phyloP scores from a whole-genome alignment of 2,329 filamentous ascomycete species.

The Aspergillus sp. region DNA sequence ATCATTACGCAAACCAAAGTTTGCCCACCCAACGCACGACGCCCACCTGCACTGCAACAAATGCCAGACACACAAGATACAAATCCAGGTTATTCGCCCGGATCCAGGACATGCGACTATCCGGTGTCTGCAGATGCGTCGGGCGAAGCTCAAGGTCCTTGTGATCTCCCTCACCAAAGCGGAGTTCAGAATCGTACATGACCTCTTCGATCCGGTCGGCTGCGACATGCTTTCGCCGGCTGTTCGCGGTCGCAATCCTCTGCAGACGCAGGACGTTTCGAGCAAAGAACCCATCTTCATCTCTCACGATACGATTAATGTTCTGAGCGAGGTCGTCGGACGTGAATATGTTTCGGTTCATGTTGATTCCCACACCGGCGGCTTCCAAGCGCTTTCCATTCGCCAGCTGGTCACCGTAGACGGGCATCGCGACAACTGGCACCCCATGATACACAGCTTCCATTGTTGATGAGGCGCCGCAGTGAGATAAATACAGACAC shows the following conservation, averaged over 20 bases:
- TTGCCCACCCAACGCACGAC: neutral
- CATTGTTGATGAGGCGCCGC: conserved; percentile 48
- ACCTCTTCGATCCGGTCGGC: conserved; percentile 43
- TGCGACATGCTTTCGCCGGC: conserved; percentile 43
- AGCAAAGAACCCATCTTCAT: conserved; percentile 35
- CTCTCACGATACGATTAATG: conserved; percentile 32
- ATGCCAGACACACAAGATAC: conserved; percentile 5
- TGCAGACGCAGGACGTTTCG: conserved; percentile 45
- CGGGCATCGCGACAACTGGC: conserved; percentile 41
- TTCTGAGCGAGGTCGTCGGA: conserved; percentile 36
- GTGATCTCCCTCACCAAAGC: conserved; percentile 16
- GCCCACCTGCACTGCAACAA: neutral
- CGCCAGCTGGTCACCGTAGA: conserved; percentile 50
- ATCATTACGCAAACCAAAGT: neutral
- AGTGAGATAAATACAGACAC: conserved; percentile 48
- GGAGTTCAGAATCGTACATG: conserved; percentile 41
- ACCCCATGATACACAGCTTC: conserved; percentile 48
- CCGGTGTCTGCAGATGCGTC: conserved; percentile 53
- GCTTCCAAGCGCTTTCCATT: conserved; percentile 43
- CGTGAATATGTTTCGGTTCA: conserved; percentile 46
- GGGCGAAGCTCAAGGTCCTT: conserved; percentile 27
- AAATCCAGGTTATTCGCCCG: conserved; percentile 49
- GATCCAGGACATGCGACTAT: conserved; percentile 47
- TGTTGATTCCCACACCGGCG: conserved; percentile 40
- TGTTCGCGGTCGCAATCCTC: conserved; percentile 44